Evolutionary conservation across 768 basidiomycete species (phyloP).

Genomic region (Pisolithus microcarpus): DNA sequence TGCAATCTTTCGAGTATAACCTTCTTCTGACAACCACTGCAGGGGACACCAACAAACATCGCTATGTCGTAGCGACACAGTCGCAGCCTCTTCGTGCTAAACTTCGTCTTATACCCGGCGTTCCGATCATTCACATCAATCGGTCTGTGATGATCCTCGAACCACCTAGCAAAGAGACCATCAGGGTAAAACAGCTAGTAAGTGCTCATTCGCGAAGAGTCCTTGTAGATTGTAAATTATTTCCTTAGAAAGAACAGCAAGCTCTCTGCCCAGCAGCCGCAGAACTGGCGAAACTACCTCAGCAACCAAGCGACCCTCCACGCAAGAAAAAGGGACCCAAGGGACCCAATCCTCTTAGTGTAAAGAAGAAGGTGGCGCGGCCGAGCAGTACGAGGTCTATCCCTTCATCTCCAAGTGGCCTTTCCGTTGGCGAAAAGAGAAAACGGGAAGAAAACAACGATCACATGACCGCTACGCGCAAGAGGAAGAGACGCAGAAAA

Average conservation of each 20-base stretch:
- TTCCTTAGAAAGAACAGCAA: slow-evolving; percentile 55
- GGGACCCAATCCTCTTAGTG: slow-evolving; percentile 85
- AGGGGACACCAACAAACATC: slow-evolving; percentile 85
- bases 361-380: slow-evolving; percentile 72
- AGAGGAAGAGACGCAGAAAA: slow-evolving; percentile 22
- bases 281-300: slow-evolving; percentile 30
- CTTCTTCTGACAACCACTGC: slow-evolving; percentile 3
- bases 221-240: neutral
- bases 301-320: slow-evolving; percentile 30
- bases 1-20: neutral
- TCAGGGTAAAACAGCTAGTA: slow-evolving; percentile 53
- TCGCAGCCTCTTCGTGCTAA: slow-evolving; percentile 61
- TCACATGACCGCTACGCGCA: neutral
- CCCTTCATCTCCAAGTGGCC: neutral
- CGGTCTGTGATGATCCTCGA: slow-evolving; percentile 91
- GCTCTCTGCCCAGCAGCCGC: slow-evolving; percentile 41
- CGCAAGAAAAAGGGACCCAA: slow-evolving; percentile 68
- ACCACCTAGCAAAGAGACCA: slow-evolving; percentile 75
- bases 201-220: neutral
- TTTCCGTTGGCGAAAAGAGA: slow-evolving; percentile 15
- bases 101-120: slow-evolving; percentile 70
- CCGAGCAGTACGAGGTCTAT: neutral
- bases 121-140: slow-evolving; percentile 88
- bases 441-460: neutral
- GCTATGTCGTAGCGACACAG: slow-evolving; percentile 86